Conservation (phyloP, 495 filamentous ascomycete species). For the Lepraria neglecta region DNA sequence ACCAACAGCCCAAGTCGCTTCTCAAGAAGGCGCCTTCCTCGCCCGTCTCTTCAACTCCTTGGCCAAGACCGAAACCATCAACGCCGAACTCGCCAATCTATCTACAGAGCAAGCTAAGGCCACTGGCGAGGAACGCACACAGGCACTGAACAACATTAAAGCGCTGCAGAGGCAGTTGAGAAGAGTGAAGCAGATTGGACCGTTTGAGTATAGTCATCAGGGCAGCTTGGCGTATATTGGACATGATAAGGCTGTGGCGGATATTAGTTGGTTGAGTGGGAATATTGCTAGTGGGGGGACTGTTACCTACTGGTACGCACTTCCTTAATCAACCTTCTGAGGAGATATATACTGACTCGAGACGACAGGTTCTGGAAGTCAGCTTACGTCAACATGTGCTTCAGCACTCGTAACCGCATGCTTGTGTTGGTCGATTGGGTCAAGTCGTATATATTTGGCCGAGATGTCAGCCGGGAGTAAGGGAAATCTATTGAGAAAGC, state of each 20-base stretch:
- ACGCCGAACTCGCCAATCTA: conserved; percentile 59
- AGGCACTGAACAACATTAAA: conserved; percentile 66
- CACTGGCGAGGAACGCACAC: conserved; percentile 48
- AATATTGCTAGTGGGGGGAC: conserved; percentile 84
- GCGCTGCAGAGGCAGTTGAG: conserved; percentile 76
- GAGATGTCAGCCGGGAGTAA: conserved; percentile 92
- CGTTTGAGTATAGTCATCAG: conserved; percentile 97
- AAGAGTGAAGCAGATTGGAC: conserved; percentile 85
- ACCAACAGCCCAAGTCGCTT: conserved; percentile 92
- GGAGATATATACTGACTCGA: no score
- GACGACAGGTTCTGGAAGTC: conserved; percentile 79
- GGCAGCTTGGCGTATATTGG: conserved; percentile 96
- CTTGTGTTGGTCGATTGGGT: conserved; percentile 91
- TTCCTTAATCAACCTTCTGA: no score
- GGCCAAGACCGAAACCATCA: conserved; percentile 79
- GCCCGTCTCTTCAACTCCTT: conserved; percentile 96
- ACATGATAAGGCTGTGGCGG: conserved; percentile 93
- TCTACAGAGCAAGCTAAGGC: conserved; percentile 60
- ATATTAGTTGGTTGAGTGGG: conserved; percentile 95
- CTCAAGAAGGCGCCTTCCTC: conserved; percentile 93
- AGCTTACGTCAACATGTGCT: conserved; percentile 99
- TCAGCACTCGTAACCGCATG: conserved; percentile 90
- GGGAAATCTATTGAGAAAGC: neutral
- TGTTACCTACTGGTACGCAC: conserved; percentile 51
- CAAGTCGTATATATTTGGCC: conserved; percentile 91